A percentile compares a stretch with the other conserved stretches of the same genome.
These are phyloP conservation scores for Phytophthora pistaciae DNA, from an alignment of 352 stramenopile species.

Conservation along the genomic window DNA sequence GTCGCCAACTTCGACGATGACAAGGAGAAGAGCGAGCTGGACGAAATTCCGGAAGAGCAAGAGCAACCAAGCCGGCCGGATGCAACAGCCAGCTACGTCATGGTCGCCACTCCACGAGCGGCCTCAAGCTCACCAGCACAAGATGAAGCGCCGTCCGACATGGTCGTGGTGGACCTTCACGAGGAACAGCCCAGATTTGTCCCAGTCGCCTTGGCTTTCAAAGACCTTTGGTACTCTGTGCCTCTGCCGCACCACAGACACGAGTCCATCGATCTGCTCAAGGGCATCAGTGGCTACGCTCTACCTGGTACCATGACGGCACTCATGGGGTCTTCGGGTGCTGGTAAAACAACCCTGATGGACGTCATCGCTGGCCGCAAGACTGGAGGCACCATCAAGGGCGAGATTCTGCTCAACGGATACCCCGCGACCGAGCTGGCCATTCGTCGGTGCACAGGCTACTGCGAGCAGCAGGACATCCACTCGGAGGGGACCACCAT, in stretches of 20 bases:
- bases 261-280: constrained; percentile 67
- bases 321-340: constrained; percentile 60
- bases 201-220: constrained; percentile 37
- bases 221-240: constrained; percentile 42
- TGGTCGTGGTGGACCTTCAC: constrained; percentile 25
- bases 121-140: background rate
- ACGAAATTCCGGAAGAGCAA: constrained; percentile 5
- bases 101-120: constrained; percentile 21
- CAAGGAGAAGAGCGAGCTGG: constrained; percentile 15
- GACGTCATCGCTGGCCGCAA: constrained; percentile 87
- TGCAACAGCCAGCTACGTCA: constrained; percentile 17
- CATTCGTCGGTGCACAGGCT: constrained; percentile 42
- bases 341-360: constrained; percentile 72
- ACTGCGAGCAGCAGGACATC: constrained; percentile 34
- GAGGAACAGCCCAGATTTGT: constrained; percentile 24
- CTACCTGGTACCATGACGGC: constrained; percentile 49
- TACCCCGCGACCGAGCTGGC: constrained; percentile 33
- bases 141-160: background rate
- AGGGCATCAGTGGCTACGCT: constrained; percentile 64
- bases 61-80: constrained; percentile 3
- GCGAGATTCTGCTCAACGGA: constrained; percentile 64
- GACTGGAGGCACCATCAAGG: constrained; percentile 64
- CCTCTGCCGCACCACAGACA: constrained; percentile 10
- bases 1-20: constrained; percentile 5
- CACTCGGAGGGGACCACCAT: constrained; percentile 63